A percentile compares a stretch with the other conserved stretches of the same genome.
Evolutionary conservation across 371 early-diverging fungal species (phyloP).

Genomic region (Amoeboaphelidium protococcarum): DNA sequence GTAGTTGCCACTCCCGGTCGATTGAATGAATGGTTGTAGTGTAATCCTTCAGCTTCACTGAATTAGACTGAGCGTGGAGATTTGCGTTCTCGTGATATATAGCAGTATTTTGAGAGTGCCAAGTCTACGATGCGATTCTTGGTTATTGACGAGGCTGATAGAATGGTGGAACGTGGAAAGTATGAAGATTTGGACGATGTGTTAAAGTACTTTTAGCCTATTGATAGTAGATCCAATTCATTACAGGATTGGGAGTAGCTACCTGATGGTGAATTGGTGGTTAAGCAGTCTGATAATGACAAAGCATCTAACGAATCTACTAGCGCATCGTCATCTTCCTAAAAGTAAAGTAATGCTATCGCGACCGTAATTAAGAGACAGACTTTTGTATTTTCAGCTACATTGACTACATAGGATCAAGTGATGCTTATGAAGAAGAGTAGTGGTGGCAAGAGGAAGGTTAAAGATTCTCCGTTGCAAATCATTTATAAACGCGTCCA

Average conservation of each 20-base stretch:
- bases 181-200: constrained; percentile 46
- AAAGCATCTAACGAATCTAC: background rate
- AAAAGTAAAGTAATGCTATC: too few relatives aligned
- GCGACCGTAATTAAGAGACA: too few relatives aligned
- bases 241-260: too few relatives aligned
- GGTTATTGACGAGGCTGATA: constrained; percentile 94
- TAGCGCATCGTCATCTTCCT: background rate
- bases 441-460: too few relatives aligned
- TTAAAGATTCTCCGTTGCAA: too few relatives aligned
- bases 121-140: constrained; percentile 15
- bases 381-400: constrained; percentile 90
- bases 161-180: constrained; percentile 78
- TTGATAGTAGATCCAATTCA: too few relatives aligned
- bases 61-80: too few relatives aligned
- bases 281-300: background rate
- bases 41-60: too few relatives aligned
- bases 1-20: constrained; percentile 96
- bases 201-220: constrained; percentile 25
- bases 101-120: background rate
- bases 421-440: too few relatives aligned
- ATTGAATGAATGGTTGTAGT: constrained; percentile 54
- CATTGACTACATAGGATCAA: constrained; percentile 33
- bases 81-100: too few relatives aligned
- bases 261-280: background rate
- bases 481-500: too few relatives aligned